A percentile compares a stretch with the other conserved stretches of the same genome.
Evolutionary conservation across 768 basidiomycete genomes (phyloP).

Genomic region (Panaeolus papilionaceus): DNA sequence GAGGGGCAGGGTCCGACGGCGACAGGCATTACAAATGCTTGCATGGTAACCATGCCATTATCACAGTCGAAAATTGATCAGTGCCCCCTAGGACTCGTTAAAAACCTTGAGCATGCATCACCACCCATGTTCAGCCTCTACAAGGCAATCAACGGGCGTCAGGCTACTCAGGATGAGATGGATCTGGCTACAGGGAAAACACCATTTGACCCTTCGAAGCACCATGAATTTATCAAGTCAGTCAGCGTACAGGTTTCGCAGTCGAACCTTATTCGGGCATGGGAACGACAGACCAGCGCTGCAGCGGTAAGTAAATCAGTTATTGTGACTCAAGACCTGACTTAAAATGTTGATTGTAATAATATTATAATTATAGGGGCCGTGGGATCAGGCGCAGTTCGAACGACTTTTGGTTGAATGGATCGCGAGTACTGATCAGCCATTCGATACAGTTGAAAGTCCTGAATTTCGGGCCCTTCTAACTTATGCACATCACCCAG

Average conservation of each 20-base stretch:
- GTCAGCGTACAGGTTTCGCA: neutral
- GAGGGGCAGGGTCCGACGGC: conserved; percentile 13
- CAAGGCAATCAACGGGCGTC: conserved; percentile 15
- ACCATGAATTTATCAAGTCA: neutral
- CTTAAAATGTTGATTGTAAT: neutral
- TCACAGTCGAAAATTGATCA: no score
- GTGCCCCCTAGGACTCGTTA: conserved; percentile 22
- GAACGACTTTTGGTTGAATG: conserved; percentile 25
- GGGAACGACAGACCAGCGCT: neutral
- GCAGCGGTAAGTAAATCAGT: conserved; percentile 15
- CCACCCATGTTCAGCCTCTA: conserved; percentile 18
- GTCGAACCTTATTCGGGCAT: neutral
- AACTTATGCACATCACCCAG: conserved; percentile 23
- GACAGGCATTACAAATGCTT: conserved; percentile 30
- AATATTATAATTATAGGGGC: conserved; percentile 21
- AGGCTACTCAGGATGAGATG: conserved; percentile 16
- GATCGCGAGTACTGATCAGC: conserved; percentile 26
- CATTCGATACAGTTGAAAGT: conserved; percentile 30
- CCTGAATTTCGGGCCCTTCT: conserved; percentile 26
- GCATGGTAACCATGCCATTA: conserved; percentile 27
- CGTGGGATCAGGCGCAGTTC: conserved; percentile 27
- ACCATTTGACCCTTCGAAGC: neutral
- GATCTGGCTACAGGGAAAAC: conserved; percentile 14
- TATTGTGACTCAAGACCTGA: no score
- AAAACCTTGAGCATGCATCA: conserved; percentile 19